These are phyloP conservation scores for Drechslerella dactyloides DNA, from an alignment of 2,329 filamentous ascomycete species.

Conservation along the genomic window DNA sequence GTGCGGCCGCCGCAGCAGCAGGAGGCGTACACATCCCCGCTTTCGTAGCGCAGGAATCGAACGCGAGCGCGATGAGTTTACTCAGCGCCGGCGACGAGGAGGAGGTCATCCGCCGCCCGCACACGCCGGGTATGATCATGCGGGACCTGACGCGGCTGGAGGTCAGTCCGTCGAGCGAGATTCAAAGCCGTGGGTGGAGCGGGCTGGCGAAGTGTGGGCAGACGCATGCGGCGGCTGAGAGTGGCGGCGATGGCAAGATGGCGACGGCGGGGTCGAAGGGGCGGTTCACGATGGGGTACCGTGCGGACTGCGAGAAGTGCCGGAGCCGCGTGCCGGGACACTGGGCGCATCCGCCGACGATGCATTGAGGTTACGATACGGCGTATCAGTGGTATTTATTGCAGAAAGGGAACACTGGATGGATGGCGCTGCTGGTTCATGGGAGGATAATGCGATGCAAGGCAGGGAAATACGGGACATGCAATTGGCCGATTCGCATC, in stretches of 20 bases:
- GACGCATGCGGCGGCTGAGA: not conserved
- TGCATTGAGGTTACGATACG: not conserved
- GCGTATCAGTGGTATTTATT: not conserved
- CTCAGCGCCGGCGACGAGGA: conserved; percentile 18
- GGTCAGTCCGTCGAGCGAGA: conserved; percentile 37
- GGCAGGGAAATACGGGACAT: no score
- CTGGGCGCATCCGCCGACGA: conserved; percentile 50
- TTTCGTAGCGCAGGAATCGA: conserved; percentile 39
- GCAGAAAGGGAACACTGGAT: not conserved
- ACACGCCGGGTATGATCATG: conserved; percentile 48
- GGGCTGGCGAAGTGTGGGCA: conserved; percentile 11
- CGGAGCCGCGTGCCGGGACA: conserved; percentile 52
- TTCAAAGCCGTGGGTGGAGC: conserved; percentile 29
- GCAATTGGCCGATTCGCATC: no score
- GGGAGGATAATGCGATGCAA: no score
- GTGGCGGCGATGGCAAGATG: not conserved
- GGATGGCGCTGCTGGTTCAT: no score
- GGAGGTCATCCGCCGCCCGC: conserved; percentile 17
- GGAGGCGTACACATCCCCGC: conserved; percentile 15
- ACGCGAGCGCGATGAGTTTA: conserved; percentile 31
- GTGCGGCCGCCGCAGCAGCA: not conserved
- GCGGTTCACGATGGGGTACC: conserved; percentile 53
- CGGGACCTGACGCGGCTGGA: conserved; percentile 43
- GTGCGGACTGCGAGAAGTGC: conserved; percentile 53
- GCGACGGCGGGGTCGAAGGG: conserved; percentile 17